Conservation (phyloP, 1,284 basidiomycete species). For the Agroathelia rolfsii region DNA sequence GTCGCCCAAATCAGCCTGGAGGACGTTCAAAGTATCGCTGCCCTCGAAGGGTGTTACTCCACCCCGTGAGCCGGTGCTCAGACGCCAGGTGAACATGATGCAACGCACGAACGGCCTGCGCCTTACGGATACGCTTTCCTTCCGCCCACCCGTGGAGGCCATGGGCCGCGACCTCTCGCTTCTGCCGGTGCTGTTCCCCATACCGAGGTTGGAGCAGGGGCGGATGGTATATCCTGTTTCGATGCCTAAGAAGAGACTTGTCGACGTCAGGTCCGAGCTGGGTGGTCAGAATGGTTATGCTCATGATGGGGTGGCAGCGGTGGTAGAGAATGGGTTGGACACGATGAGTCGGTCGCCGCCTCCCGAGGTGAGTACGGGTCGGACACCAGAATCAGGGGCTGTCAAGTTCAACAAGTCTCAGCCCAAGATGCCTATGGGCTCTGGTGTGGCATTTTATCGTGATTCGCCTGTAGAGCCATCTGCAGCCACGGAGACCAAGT, state of each 20-base stretch:
- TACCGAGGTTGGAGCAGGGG: slow-evolving; percentile 31
- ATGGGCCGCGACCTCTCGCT: slow-evolving; percentile 57
- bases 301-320: slow-evolving; percentile 8
- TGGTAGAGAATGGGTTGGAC: slow-evolving; percentile 21
- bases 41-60: slow-evolving; percentile 38
- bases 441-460: slow-evolving; percentile 62
- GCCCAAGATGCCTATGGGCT: slow-evolving; percentile 56
- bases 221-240: slow-evolving; percentile 41
- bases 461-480: slow-evolving; percentile 37
- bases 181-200: slow-evolving; percentile 62
- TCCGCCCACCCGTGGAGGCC: slow-evolving; percentile 64
- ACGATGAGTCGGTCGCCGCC: slow-evolving; percentile 55
- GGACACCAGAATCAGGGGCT: slow-evolving; percentile 12
- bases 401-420: slow-evolving; percentile 24
- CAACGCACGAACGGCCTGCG: slow-evolving; percentile 25
- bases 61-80: slow-evolving; percentile 33
- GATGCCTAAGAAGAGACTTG: slow-evolving; percentile 32
- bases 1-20: slow-evolving; percentile 47
- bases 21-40: slow-evolving; percentile 44
- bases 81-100: slow-evolving; percentile 34
- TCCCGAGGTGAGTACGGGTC: slow-evolving; percentile 28
- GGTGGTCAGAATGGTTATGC: slow-evolving; percentile 10
- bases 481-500: slow-evolving; percentile 31
- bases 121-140: slow-evolving; percentile 57
- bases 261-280: slow-evolving; percentile 14